phyloP scores from a whole-genome alignment of 169 alveolate species.

The Sarcocystis neurona region DNA sequence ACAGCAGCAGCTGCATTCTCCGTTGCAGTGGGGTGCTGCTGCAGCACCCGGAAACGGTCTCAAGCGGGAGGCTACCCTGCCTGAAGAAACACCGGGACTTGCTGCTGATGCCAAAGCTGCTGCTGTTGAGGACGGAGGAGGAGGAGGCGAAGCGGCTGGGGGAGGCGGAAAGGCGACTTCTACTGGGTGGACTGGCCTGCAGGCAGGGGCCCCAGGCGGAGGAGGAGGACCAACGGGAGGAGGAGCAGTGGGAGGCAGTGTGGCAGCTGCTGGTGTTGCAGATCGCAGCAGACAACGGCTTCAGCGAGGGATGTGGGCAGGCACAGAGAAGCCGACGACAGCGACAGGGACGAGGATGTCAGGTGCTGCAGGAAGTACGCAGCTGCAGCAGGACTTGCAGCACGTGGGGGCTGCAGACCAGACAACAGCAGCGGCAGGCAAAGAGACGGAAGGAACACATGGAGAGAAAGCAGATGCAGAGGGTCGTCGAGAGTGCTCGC shows the following conservation, averaged over 20 bases:
- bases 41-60: no score
- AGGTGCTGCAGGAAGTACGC: not conserved
- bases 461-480: not conserved
- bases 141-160: not conserved
- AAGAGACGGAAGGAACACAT: not conserved
- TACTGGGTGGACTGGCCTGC: not conserved
- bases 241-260: not conserved
- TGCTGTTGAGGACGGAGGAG: not conserved
- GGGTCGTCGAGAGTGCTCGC: not conserved
- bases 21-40: no score
- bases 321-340: not conserved
- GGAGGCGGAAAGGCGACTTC: not conserved
- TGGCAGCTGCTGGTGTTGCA: no score
- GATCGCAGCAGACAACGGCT: no score
- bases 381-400: not conserved
- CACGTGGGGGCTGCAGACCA: not conserved
- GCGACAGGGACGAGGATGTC: not conserved
- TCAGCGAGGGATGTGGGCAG: no score
- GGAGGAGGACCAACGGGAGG: not conserved
- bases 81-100: no score
- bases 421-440: not conserved
- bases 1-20: no score
- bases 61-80: no score
- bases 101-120: not conserved
- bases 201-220: not conserved